phyloP scores from a whole-genome alignment of 2,329 filamentous ascomycete species.

The Fusarium drepaniforme region DNA sequence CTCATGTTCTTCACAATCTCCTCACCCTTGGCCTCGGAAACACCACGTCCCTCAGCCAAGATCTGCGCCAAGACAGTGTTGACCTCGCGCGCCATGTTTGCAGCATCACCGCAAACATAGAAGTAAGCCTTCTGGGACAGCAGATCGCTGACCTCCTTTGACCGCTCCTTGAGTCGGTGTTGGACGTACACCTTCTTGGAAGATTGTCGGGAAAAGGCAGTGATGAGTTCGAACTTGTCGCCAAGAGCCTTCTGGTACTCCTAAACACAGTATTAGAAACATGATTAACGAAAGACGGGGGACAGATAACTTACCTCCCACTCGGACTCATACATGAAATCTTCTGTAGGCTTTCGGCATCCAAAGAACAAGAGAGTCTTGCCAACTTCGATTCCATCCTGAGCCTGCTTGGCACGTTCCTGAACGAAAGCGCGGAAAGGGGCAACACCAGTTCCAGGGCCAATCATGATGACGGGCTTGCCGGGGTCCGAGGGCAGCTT shows the following conservation, averaged over 20 bases:
- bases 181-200: conserved; percentile 96
- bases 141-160: conserved; percentile 87
- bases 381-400: conserved; percentile 85
- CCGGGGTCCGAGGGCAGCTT: conserved; percentile 96
- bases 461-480: conserved; percentile 95
- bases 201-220: conserved; percentile 92
- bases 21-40: conserved; percentile 89
- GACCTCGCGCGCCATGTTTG: conserved; percentile 96
- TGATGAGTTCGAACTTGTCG: conserved; percentile 90
- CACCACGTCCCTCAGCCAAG: conserved; percentile 83
- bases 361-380: conserved; percentile 95
- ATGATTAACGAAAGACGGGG: too few species aligned
- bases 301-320: conserved; percentile 79
- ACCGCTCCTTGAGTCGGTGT: conserved; percentile 86
- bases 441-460: conserved; percentile 95
- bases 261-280: conserved; percentile 60
- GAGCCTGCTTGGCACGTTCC: conserved; percentile 87
- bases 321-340: conserved; percentile 92
- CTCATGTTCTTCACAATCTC: conserved; percentile 98
- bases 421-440: conserved; percentile 97
- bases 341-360: conserved; percentile 87
- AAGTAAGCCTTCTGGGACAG: conserved; percentile 91
- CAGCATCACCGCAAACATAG: conserved; percentile 97
- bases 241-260: conserved; percentile 86
- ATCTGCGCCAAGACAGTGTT: conserved; percentile 90